phyloP scores from a whole-genome alignment of 2,329 filamentous ascomycete species.

The Sporothrix luriei region DNA sequence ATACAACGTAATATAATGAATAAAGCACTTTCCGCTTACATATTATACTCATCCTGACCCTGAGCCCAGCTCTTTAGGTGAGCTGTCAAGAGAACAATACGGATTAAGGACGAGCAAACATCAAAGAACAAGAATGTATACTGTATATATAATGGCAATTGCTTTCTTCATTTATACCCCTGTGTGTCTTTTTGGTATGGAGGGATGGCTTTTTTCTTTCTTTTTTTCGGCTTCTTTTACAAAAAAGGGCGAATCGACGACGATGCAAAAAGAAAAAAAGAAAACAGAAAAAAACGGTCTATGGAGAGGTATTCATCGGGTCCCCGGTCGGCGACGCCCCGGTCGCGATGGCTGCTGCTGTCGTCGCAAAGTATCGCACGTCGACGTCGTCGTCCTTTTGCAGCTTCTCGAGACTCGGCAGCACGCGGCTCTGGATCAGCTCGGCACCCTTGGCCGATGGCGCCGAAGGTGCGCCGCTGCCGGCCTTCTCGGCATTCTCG shows the following conservation, averaged over 20 bases:
- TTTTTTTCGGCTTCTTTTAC: neutral
- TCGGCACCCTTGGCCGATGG: conserved; percentile 74
- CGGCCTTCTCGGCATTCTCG: conserved; percentile 66
- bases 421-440: conserved; percentile 80
- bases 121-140: conserved; percentile 1
- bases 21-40: too few species aligned
- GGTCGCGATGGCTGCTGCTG: conserved; percentile 67
- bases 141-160: conserved; percentile 52
- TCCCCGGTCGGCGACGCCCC: conserved; percentile 53
- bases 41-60: neutral
- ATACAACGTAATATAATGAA: too few species aligned
- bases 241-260: neutral
- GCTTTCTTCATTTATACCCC: conserved; percentile 50
- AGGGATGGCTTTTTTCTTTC: conserved; percentile 17
- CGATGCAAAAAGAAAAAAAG: conserved; percentile 2
- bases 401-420: conserved; percentile 90
- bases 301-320: conserved; percentile 68
- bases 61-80: neutral
- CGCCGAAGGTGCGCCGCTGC: conserved; percentile 51
- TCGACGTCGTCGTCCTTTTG: conserved; percentile 98
- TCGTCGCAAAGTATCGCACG: conserved; percentile 95
- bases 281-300: conserved; percentile 45
- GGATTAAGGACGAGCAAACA: neutral
- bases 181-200: conserved; percentile 24
- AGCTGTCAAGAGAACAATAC: neutral